A percentile compares a stretch with the other conserved stretches of the same genome.
phyloP scores from a whole-genome alignment of 139 green algal genomes.

The Tetraselmis chui region DNA sequence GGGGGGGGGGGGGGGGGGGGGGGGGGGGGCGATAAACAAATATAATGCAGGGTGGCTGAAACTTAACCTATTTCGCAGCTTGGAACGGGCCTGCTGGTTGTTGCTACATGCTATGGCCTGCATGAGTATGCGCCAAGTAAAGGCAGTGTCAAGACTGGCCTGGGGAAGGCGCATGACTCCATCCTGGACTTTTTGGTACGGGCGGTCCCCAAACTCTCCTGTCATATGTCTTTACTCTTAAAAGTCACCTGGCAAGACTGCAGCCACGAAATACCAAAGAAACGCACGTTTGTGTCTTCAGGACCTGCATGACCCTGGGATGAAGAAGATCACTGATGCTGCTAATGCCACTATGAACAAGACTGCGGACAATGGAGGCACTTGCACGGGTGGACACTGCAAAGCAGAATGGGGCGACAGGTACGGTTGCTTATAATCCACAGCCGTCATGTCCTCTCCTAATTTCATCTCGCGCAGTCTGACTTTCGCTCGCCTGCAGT shows the following conservation, averaged over 20 bases:
- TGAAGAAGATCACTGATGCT: neutral
- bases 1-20: no score
- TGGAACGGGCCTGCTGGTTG: neutral
- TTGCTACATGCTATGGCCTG: neutral
- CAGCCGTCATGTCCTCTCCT: no score
- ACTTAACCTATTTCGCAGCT: neutral
- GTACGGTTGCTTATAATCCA: no score
- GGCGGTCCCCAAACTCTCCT: neutral
- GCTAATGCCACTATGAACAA: neutral
- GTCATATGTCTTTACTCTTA: neutral
- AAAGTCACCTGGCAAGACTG: no score
- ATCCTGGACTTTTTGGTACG: constrained; percentile 46
- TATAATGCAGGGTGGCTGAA: no score
- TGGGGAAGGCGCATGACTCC: constrained; percentile 33
- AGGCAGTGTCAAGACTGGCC: constrained; percentile 21
- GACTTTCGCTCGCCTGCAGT: no score
- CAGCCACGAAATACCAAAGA: no score
- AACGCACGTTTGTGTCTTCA: neutral
- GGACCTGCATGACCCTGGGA: neutral
- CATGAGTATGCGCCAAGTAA: neutral
- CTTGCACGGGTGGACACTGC: no score
- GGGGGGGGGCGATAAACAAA: no score
- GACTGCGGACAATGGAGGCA: no score
- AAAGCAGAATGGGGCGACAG: no score
- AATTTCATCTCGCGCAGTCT: no score